These are phyloP conservation scores for Trichoderma gracile DNA, from an alignment of 2,329 filamentous ascomycete genomes.

Conservation along the genomic window DNA sequence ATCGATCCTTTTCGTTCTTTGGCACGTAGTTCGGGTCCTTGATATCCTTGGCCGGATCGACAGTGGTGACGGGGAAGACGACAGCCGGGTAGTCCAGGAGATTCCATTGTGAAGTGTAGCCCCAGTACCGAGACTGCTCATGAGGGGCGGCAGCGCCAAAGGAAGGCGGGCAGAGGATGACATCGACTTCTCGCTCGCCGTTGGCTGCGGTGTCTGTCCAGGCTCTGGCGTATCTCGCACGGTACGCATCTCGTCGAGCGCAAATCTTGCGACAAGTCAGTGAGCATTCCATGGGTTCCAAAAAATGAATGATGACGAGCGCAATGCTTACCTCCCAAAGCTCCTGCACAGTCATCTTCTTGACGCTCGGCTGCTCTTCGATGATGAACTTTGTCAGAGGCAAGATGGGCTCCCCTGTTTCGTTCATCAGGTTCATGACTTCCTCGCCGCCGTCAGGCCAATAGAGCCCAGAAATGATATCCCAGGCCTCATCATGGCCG, in stretches of 20 bases:
- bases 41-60: conserved; percentile 25
- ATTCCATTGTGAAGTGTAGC: conserved; percentile 66
- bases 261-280: neutral
- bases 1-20: conserved; percentile 12
- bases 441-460: conserved; percentile 19
- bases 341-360: conserved; percentile 12
- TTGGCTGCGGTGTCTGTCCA: conserved; percentile 18
- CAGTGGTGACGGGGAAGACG: conserved; percentile 54
- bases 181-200: conserved; percentile 16
- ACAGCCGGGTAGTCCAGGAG: conserved; percentile 63
- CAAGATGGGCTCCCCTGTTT: conserved; percentile 35
- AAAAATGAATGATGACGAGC: no score
- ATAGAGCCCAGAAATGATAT: conserved; percentile 15
- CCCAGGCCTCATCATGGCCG: conserved; percentile 51
- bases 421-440: conserved; percentile 34
- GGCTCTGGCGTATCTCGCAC: conserved; percentile 16
- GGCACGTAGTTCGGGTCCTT: conserved; percentile 23
- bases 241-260: conserved; percentile 16
- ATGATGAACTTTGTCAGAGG: conserved; percentile 20
- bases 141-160: conserved; percentile 53
- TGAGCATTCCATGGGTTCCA: no score
- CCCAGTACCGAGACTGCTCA: conserved; percentile 53
- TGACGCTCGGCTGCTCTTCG: conserved; percentile 17
- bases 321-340: conserved; percentile 13
- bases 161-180: conserved; percentile 39